These are phyloP conservation scores for Arthrobotrys conoides DNA, from an alignment of 2,329 filamentous ascomycete genomes.

Conservation along the genomic window DNA sequence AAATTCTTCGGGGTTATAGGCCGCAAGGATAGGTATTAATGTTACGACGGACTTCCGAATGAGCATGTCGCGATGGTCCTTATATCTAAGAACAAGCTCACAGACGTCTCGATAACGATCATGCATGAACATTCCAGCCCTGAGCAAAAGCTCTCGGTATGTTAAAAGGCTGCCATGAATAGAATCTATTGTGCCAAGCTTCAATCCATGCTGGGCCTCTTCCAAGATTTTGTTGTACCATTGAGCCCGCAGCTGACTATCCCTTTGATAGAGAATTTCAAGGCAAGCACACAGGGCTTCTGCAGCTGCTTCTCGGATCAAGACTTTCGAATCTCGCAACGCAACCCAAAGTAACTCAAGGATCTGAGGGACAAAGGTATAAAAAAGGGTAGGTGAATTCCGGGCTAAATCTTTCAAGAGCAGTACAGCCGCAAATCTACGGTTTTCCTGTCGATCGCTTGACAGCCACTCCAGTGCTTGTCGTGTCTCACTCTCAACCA, in stretches of 20 bases:
- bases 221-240: slow-evolving; percentile 94
- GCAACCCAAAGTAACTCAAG: slow-evolving; percentile 98
- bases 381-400: slow-evolving; percentile 95
- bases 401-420: slow-evolving; percentile 90
- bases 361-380: slow-evolving; percentile 93
- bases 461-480: slow-evolving; percentile 97
- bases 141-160: slow-evolving; percentile 90
- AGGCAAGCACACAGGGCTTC: slow-evolving; percentile 96
- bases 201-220: slow-evolving; percentile 84
- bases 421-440: slow-evolving; percentile 92
- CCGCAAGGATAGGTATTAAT: slow-evolving; percentile 91
- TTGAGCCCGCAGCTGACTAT: slow-evolving; percentile 85
- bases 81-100: slow-evolving; percentile 91
- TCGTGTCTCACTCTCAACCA: slow-evolving; percentile 97
- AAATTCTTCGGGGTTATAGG: slow-evolving; percentile 92
- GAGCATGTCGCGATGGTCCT: slow-evolving; percentile 89
- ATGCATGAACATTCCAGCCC: slow-evolving; percentile 99
- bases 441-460: slow-evolving; percentile 91
- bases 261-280: slow-evolving; percentile 92
- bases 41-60: slow-evolving; percentile 91
- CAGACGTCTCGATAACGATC: slow-evolving; percentile 92
- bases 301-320: slow-evolving; percentile 91
- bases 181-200: slow-evolving; percentile 84
- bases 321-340: slow-evolving; percentile 86
- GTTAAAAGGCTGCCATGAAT: slow-evolving; percentile 95